phyloP scores from a whole-genome alignment of 495 filamentous ascomycete genomes.

The Evansstolkia leycettana region DNA sequence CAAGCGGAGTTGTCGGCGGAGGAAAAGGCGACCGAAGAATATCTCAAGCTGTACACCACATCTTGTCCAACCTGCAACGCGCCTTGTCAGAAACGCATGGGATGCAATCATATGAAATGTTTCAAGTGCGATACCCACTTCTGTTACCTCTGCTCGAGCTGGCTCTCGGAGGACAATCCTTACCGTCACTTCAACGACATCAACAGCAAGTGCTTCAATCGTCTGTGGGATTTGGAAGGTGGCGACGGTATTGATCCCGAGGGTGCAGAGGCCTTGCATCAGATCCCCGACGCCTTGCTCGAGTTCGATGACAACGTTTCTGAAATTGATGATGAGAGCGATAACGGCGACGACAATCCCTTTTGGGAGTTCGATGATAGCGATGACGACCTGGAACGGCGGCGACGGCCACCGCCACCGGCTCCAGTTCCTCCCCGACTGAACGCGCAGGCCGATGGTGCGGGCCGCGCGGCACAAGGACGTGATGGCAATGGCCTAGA shows the following conservation, averaged over 20 bases:
- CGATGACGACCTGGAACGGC: conserved; percentile 12
- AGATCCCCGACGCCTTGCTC: conserved; percentile 21
- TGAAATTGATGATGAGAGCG: conserved; percentile 4
- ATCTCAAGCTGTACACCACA: conserved; percentile 66
- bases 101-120: conserved; percentile 98
- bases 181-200: conserved; percentile 77
- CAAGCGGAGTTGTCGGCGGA: conserved; percentile 61
- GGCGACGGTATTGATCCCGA: conserved; percentile 54
- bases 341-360: conserved; percentile 3
- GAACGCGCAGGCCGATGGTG: conserved; percentile 12
- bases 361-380: conserved; percentile 8
- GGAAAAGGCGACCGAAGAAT: conserved; percentile 74
- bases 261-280: conserved; percentile 31
- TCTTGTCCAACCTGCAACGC: conserved; percentile 84
- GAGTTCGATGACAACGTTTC: conserved; percentile 25
- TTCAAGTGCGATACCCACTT: conserved; percentile 85
- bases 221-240: conserved; percentile 79
- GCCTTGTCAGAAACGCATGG: conserved; percentile 76
- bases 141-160: conserved; percentile 86
- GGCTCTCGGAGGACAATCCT: conserved; percentile 70
- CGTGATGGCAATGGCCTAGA: conserved; percentile 17
- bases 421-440: conserved; percentile 28
- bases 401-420: conserved; percentile 27
- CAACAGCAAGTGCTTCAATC: conserved; percentile 58
- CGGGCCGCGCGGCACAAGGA: conserved; percentile 13